Conservation (phyloP, 768 basidiomycete species). For the Rhizopogon salebrosus region DNA sequence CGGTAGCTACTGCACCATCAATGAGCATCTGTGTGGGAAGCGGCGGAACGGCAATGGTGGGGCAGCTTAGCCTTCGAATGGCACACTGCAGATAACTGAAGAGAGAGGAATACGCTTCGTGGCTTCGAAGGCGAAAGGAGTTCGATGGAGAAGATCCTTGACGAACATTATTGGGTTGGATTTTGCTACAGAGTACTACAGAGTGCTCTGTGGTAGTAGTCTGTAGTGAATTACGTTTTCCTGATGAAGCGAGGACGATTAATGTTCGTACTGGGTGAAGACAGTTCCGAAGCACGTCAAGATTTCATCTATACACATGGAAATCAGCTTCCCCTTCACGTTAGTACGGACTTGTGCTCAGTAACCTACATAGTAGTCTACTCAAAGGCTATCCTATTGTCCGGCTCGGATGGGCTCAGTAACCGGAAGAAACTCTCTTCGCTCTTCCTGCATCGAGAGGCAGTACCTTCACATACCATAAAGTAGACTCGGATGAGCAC, state of each 20-base stretch:
- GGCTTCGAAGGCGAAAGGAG: conserved; percentile 80
- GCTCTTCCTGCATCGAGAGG: conserved; percentile 39
- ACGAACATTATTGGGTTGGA: conserved; percentile 33
- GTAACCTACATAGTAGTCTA: conserved; percentile 28
- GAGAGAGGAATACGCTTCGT: too few species aligned
- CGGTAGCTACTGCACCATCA: conserved; percentile 83
- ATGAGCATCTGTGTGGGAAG: conserved; percentile 63
- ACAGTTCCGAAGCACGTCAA: conserved; percentile 41
- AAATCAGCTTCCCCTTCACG: conserved; percentile 3
- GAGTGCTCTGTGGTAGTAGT: too few species aligned
- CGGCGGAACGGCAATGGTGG: too few species aligned
- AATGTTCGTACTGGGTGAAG: conserved; percentile 53
- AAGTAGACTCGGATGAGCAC: conserved; percentile 5
- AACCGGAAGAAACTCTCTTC: conserved; percentile 37
- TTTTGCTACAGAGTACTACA: too few species aligned
- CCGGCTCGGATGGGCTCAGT: conserved; percentile 37
- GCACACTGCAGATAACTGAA: too few species aligned
- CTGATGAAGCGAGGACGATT: too few species aligned
- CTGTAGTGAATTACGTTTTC: too few species aligned
- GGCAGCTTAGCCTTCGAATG: too few species aligned
- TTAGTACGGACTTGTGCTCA: conserved; percentile 33
- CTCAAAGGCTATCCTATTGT: conserved; percentile 18
- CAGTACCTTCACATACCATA: conserved; percentile 40
- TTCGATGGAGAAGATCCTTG: conserved; percentile 84
- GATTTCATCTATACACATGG: conserved; percentile 37